A percentile compares a stretch with the other conserved stretches of the same genome.
phyloP scores from a whole-genome alignment of 768 basidiomycete genomes.

The Phanerodontia chrysosporium region DNA sequence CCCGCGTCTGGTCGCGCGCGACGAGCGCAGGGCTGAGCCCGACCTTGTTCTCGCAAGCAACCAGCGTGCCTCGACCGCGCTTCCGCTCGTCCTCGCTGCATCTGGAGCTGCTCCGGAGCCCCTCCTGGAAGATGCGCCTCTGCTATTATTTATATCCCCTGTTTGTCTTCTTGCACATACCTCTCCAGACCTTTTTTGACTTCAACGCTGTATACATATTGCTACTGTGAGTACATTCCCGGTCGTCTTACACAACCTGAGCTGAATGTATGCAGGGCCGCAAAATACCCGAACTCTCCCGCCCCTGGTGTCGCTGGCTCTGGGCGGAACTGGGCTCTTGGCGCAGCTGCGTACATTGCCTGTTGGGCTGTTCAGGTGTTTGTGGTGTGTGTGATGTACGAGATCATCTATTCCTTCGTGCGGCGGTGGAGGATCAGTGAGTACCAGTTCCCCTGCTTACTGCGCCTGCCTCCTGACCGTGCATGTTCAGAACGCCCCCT shows the following conservation, averaged over 20 bases:
- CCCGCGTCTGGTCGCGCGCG: slow-evolving; percentile 58
- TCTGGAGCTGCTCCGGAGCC: slow-evolving; percentile 61
- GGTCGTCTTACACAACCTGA: not conserved
- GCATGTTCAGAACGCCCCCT: slow-evolving; percentile 67
- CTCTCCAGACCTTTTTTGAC: slow-evolving; percentile 81
- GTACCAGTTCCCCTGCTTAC: slow-evolving; percentile 32
- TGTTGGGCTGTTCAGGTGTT: slow-evolving; percentile 77
- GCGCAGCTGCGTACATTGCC: slow-evolving; percentile 75
- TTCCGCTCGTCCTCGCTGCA: slow-evolving; percentile 69
- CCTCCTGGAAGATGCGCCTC: slow-evolving; percentile 47
- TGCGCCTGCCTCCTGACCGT: not conserved
- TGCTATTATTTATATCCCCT: slow-evolving; percentile 72
- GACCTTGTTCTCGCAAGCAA: slow-evolving; percentile 37
- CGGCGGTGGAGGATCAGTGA: slow-evolving; percentile 77
- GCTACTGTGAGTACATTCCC: slow-evolving; percentile 59
- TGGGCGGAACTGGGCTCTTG: slow-evolving; percentile 78
- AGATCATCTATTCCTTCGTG: slow-evolving; percentile 69
- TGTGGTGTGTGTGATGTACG: slow-evolving; percentile 72
- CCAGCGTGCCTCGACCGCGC: slow-evolving; percentile 45
- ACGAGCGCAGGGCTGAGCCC: slow-evolving; percentile 42
- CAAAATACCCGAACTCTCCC: slow-evolving; percentile 68
- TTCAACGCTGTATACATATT: slow-evolving; percentile 85
- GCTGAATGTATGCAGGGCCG: slow-evolving; percentile 45
- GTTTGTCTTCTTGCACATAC: slow-evolving; percentile 66
- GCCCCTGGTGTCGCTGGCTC: slow-evolving; percentile 68